These are phyloP conservation scores for Cephaloascus fragrans DNA, from an alignment of 805 yeast genomes.

Conservation along the genomic window DNA sequence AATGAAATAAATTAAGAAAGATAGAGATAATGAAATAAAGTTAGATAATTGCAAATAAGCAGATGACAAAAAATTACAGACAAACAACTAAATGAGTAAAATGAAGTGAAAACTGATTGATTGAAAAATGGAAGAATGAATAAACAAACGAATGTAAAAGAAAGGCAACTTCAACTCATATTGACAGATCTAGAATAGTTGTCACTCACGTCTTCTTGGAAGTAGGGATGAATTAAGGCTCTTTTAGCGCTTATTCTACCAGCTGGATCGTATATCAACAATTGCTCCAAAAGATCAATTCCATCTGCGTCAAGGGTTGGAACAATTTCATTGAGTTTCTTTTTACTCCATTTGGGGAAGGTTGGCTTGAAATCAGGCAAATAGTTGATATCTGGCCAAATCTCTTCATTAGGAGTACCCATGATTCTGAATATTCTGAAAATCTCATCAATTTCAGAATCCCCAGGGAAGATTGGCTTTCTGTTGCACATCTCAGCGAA, in stretches of 20 bases:
- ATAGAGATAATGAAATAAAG: no score
- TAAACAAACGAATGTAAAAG: no score
- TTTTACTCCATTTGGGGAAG: constrained; percentile 83
- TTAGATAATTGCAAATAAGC: no score
- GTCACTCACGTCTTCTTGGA: constrained; percentile 40
- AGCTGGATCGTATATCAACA: constrained; percentile 89
- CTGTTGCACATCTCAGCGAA: constrained; percentile 97
- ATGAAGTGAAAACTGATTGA: no score
- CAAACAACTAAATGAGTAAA: no score
- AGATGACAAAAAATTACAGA: no score
- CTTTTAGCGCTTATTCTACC: constrained; percentile 89
- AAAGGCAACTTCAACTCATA: constrained; percentile 25
- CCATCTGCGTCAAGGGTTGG: constrained; percentile 81
- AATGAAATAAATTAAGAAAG: no score
- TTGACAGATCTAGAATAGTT: constrained; percentile 24
- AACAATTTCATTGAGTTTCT: constrained; percentile 58
- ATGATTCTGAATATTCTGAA: constrained; percentile 84
- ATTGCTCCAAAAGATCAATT: constrained; percentile 66
- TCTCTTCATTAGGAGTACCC: constrained; percentile 90
- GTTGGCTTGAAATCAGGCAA: constrained; percentile 91
- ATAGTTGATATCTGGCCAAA: constrained; percentile 90
- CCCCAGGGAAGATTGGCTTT: constrained; percentile 93
- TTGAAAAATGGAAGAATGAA: no score
- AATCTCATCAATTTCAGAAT: constrained; percentile 94
- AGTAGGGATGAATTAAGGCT: constrained; percentile 84